Evolutionary conservation across 1,284 basidiomycete species (phyloP).

Genomic region (Vanrija humicola): DNA sequence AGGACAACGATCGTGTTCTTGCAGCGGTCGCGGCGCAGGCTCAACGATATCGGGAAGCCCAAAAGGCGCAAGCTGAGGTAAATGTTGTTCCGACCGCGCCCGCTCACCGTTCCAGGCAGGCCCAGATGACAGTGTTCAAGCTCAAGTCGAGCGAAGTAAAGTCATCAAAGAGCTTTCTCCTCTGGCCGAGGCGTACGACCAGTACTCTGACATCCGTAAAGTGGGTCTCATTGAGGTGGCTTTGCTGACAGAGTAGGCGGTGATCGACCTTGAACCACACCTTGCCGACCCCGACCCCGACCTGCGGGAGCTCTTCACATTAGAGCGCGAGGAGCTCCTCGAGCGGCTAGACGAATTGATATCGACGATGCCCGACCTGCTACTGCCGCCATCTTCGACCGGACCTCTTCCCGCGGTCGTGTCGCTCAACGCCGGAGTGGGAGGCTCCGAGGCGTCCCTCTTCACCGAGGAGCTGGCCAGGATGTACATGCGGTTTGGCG

Average conservation of each 20-base stretch:
- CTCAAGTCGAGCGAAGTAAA: conserved; percentile 52
- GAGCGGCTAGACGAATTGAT: conserved; percentile 55
- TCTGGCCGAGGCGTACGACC: conserved; percentile 55
- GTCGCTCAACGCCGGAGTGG: conserved; percentile 89
- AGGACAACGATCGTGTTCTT: too few species aligned
- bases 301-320: conserved; percentile 69
- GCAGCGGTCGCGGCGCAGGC: too few species aligned
- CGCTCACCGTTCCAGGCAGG: too few species aligned
- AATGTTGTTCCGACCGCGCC: too few species aligned
- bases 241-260: conserved; percentile 51
- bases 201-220: conserved; percentile 53
- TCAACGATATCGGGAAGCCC: too few species aligned
- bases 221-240: conserved; percentile 39
- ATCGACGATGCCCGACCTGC: conserved; percentile 60
- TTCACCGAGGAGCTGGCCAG: conserved; percentile 75
- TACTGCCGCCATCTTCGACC: conserved; percentile 68
- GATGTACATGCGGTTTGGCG: conserved; percentile 76
- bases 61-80: too few species aligned
- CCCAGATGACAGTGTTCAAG: conserved; percentile 22
- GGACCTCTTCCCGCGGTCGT: conserved; percentile 69
- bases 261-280: conserved; percentile 61
- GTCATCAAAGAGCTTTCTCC: conserved; percentile 57
- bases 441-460: conserved; percentile 81
- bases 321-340: conserved; percentile 62
- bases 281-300: conserved; percentile 70